Base-by-base conservation (phyloP, 495 filamentous ascomycete species). In the Aspergillus biplanus region DNA sequence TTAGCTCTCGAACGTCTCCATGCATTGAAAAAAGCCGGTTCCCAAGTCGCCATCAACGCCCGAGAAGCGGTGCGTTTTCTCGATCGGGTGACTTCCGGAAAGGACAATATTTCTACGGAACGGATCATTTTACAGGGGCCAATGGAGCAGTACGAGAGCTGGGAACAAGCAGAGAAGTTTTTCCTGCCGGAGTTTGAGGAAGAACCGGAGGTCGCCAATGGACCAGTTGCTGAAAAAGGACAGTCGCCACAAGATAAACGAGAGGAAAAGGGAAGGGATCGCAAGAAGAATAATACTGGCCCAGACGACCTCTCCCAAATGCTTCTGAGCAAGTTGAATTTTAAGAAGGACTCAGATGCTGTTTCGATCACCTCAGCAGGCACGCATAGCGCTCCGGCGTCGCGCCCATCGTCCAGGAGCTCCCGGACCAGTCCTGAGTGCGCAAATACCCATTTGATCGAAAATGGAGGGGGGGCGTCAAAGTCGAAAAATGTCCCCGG, bases 61-160 rank as follows among this genome's bases (percentile, higher is more conserved):
- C 82, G 83, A 35, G 86, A 89, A 71, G 82, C 85, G 33, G 80
- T 89, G 58, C 80, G 83, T 58, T 89, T 87, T 73, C 85, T 90
- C 66, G 87, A 90, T 67, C 80, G 85, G 49, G 82, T 85, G 33
- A 88, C 87, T 27, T 83, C 81, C 49, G 80, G 79, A 52, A 82
- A 82, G 58, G 81, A 82, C 52, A 78, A 78, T 21, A 77, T 81
- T 33, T 67, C 82, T 15, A 69, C 82, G 65, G 76, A 80, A 33
- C 68, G 78, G 7, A 77, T 87, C 18, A 64, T 75, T 27, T 74
- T 88, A 1, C 84, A 88, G 66, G 83, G 83, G 15, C 85, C 83
- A 34, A 82, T 80, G 67, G 85, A 89, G 69, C 80, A 80, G 62
- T 90, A 81, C 64, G 73, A 78, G 18, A 80, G 69, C 48, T 90